Conservation (phyloP, 2,329 filamentous ascomycete species). For the Monosporascus sp. region DNA sequence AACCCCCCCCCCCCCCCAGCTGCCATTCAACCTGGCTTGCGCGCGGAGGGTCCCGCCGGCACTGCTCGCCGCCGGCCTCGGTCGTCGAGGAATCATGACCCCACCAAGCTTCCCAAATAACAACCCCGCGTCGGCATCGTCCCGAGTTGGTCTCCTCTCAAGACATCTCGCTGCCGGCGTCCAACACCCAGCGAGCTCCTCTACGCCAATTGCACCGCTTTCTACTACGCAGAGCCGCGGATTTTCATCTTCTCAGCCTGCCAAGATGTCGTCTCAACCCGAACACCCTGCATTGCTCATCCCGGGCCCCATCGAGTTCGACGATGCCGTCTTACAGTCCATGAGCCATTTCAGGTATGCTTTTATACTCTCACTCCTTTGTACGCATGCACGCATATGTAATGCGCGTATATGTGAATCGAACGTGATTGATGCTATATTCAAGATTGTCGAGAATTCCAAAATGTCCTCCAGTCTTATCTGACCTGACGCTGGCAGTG, state of each 20-base stretch:
- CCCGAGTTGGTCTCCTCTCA: slow-evolving; percentile 24
- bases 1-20: background rate
- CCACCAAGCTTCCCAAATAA: background rate
- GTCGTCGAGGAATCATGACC: background rate
- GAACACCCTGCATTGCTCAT: slow-evolving; percentile 77
- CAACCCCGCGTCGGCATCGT: slow-evolving; percentile 21
- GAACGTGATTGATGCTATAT: no score
- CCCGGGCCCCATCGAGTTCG: slow-evolving; percentile 95
- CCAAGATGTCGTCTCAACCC: slow-evolving; percentile 57
- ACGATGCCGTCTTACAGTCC: slow-evolving; percentile 90
- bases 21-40: background rate
- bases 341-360: slow-evolving; percentile 89
- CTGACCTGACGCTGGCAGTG: slow-evolving; percentile 45
- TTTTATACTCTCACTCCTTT: slow-evolving; percentile 15
- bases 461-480: background rate
- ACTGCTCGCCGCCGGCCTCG: slow-evolving; percentile 16
- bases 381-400: background rate
- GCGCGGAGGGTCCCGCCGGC: slow-evolving; percentile 18
- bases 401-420: background rate
- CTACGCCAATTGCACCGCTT: slow-evolving; percentile 20
- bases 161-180: slow-evolving; percentile 18
- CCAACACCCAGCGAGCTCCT: slow-evolving; percentile 9
- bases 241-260: slow-evolving; percentile 21
- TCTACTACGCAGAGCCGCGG: slow-evolving; percentile 23
- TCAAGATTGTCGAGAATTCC: no score